These are phyloP conservation scores for Heterococcus sp. DNA, from an alignment of 108 stramenopile species.

Conservation along the genomic window DNA sequence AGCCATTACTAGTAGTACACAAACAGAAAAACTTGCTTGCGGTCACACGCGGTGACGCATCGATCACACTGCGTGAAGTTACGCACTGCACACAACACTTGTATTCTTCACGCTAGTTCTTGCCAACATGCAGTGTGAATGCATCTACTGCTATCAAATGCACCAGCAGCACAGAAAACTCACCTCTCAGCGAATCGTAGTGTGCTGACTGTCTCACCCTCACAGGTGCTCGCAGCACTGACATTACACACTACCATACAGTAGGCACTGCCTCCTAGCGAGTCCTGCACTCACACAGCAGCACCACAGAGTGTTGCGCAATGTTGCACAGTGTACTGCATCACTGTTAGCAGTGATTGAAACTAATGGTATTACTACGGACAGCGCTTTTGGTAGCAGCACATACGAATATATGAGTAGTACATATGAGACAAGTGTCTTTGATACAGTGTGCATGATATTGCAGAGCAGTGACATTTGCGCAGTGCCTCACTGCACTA, in stretches of 20 bases:
- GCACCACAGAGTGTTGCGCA: too few species aligned
- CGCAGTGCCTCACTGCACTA: too few species aligned
- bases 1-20: not conserved
- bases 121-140: not conserved
- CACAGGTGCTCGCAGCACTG: conserved; percentile 6
- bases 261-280: conserved; percentile 42
- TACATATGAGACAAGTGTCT: too few species aligned
- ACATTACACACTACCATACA: conserved; percentile 39
- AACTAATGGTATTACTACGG: too few species aligned
- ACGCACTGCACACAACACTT: not conserved
- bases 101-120: not conserved
- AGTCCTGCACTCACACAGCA: conserved; percentile 11
- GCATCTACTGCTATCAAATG: not conserved
- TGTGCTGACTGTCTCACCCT: conserved; percentile 32
- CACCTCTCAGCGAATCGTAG: conserved; percentile 46
- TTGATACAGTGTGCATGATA: too few species aligned
- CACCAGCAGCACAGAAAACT: not conserved
- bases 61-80: not conserved
- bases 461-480: too few species aligned
- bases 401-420: too few species aligned
- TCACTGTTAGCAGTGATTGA: too few species aligned
- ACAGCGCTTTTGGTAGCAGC: too few species aligned
- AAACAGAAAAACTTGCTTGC: not conserved
- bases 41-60: too few species aligned
- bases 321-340: too few species aligned